These are phyloP conservation scores for Solanum dulcamara DNA, from an alignment of 257 asterid genomes.

Conservation along the genomic window DNA sequence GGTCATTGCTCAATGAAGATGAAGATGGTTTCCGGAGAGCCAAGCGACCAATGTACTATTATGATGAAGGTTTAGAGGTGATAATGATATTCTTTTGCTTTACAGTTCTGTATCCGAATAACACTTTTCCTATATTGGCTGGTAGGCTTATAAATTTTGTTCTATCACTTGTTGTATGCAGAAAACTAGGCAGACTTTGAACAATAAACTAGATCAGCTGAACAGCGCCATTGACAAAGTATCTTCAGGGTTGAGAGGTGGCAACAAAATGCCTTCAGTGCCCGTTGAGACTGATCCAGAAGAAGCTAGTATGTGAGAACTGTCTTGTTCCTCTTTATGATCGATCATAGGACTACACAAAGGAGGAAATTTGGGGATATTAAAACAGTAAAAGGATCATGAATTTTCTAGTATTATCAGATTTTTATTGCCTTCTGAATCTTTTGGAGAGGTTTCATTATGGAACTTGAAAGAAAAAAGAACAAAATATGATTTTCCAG, in stretches of 20 bases:
- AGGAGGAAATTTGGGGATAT: neutral
- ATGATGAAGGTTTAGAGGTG: conserved; percentile 79
- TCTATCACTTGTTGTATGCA: conserved; percentile 20
- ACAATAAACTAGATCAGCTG: conserved; percentile 66
- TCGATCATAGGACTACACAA: neutral
- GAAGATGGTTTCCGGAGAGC: conserved; percentile 72
- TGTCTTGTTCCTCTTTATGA: neutral
- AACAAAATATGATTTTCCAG: neutral
- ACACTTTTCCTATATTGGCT: neutral
- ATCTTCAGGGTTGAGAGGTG: conserved; percentile 75
- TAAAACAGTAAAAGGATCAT: neutral
- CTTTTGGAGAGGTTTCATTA: neutral
- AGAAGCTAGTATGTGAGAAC: conserved; percentile 29
- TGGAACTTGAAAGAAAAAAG: neutral
- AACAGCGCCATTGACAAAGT: conserved; percentile 84
- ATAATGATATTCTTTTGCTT: neutral
- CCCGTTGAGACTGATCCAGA: conserved; percentile 55
- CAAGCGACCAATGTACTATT: conserved; percentile 55
- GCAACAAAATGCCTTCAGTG: conserved; percentile 41
- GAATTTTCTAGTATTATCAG: neutral
- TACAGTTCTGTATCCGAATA: neutral
- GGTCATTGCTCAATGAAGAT: conserved; percentile 69
- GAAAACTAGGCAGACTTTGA: conserved; percentile 69
- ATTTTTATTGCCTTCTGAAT: neutral
- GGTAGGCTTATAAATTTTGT: neutral